phyloP scores from a whole-genome alignment of 2,329 filamentous ascomycete species.

The Colletotrichum sp. region DNA sequence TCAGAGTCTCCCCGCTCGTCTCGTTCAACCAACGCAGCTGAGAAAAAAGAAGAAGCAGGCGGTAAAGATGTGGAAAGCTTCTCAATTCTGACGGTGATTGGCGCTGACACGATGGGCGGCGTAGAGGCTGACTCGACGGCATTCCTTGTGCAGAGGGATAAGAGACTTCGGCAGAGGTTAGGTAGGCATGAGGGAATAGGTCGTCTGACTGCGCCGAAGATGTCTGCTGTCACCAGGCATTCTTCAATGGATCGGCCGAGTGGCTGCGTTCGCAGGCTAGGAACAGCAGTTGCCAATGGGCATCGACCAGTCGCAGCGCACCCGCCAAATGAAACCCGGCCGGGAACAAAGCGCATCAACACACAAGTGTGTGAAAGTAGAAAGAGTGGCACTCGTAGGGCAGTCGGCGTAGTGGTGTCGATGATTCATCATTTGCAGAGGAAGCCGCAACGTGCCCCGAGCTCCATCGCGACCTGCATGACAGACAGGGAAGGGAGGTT shows the following conservation, averaged over 20 bases:
- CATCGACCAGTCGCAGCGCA: not conserved
- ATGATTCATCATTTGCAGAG: slow-evolving; percentile 15
- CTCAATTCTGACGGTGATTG: not conserved
- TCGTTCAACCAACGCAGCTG: not conserved
- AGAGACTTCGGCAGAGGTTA: not conserved
- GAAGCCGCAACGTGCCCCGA: not conserved
- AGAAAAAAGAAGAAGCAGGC: not conserved
- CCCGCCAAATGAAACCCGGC: not conserved
- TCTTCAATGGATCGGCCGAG: not conserved
- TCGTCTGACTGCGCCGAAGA: not conserved
- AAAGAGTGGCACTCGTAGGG: not conserved
- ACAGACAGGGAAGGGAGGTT: slow-evolving; percentile 1
- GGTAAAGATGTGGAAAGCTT: not conserved
- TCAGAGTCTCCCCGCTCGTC: not conserved
- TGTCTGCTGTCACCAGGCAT: not conserved
- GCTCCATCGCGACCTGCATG: slow-evolving; percentile 10
- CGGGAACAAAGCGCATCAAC: not conserved
- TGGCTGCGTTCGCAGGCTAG: not conserved
- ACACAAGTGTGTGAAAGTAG: not conserved
- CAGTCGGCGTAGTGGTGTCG: not conserved
- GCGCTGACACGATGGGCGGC: not conserved
- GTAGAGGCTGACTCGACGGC: not conserved
- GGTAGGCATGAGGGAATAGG: not conserved
- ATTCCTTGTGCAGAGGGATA: not conserved
- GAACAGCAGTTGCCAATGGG: not conserved